Percentiles rank a stretch among this genome's conserved stretches.
Evolutionary conservation across 495 filamentous ascomycete species (phyloP).

Genomic region (Usnea hakonensis): DNA sequence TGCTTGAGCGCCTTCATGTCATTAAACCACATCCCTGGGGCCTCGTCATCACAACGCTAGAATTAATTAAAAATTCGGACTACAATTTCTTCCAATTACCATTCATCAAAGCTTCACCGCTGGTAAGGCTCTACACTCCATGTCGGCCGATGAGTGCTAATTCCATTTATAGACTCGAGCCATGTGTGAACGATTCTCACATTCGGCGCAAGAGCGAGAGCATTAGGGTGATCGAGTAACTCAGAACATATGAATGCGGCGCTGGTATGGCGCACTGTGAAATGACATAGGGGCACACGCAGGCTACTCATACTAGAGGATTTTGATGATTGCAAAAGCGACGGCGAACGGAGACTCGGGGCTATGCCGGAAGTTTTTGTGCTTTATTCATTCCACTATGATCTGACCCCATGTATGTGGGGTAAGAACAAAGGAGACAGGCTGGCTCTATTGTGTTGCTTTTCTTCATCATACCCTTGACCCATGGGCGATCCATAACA

Average conservation of each 20-base stretch:
- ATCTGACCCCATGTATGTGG: slow-evolving; percentile 1
- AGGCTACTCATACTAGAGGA: slow-evolving; percentile 2
- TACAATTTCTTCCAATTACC: slow-evolving; percentile 87
- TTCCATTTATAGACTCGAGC: neutral
- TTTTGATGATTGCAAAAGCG: slow-evolving; percentile 10
- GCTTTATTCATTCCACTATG: slow-evolving; percentile 4
- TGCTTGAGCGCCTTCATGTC: slow-evolving; percentile 80
- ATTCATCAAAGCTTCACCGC: slow-evolving; percentile 80
- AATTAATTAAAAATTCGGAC: slow-evolving; percentile 82
- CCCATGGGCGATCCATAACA: neutral
- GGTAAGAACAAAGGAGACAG: slow-evolving; percentile 1
- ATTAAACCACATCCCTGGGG: slow-evolving; percentile 97
- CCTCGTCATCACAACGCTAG: slow-evolving; percentile 78
- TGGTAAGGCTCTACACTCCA: slow-evolving; percentile 45
- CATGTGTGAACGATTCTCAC: slow-evolving; percentile 10
- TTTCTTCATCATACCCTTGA: neutral
- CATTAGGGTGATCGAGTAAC: slow-evolving; percentile 9
- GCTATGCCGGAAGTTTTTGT: slow-evolving; percentile 1
- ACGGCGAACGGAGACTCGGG: slow-evolving; percentile 10
- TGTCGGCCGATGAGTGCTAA: neutral
- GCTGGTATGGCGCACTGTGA: slow-evolving; percentile 7
- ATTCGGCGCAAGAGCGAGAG: slow-evolving; percentile 16
- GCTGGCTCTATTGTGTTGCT: slow-evolving; percentile 11
- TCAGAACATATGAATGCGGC: slow-evolving; percentile 6
- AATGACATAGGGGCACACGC: slow-evolving; percentile 6